Evolutionary conservation across 2,329 filamentous ascomycete species (phyloP).

Genomic region (Aspergillus neoniger): DNA sequence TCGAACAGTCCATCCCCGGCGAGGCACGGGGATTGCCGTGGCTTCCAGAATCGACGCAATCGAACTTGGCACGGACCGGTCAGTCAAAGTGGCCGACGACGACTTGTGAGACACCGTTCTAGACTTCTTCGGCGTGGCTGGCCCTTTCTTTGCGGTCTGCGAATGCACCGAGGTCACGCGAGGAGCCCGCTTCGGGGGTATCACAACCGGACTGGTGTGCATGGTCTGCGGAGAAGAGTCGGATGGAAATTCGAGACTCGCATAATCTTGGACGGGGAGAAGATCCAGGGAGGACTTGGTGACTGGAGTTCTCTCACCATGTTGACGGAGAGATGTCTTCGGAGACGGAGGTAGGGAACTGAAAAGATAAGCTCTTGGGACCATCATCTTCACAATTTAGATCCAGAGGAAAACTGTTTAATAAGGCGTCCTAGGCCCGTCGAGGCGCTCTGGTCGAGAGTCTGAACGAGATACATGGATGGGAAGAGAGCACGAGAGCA

Average conservation of each 20-base stretch:
- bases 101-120: slow-evolving; percentile 26
- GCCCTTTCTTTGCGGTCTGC: slow-evolving; percentile 17
- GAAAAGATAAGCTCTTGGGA: slow-evolving; percentile 43
- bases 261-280: slow-evolving; percentile 13
- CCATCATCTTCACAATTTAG: slow-evolving; percentile 41
- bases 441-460: slow-evolving; percentile 44
- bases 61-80: slow-evolving; percentile 54
- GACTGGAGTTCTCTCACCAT: slow-evolving; percentile 19
- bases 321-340: slow-evolving; percentile 20
- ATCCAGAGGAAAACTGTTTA: slow-evolving; percentile 16
- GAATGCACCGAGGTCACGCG: slow-evolving; percentile 24
- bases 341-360: slow-evolving; percentile 31
- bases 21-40: slow-evolving; percentile 59
- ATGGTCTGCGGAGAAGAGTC: slow-evolving; percentile 17
- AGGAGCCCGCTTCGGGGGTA: slow-evolving; percentile 36
- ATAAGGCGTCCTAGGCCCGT: slow-evolving; percentile 31
- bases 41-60: slow-evolving; percentile 61
- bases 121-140: slow-evolving; percentile 23
- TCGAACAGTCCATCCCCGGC: slow-evolving; percentile 41
- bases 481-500: slow-evolving; percentile 3
- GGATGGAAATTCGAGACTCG: slow-evolving; percentile 21
- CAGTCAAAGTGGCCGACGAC: slow-evolving; percentile 31
- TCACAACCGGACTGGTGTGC: slow-evolving; percentile 38
- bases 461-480: slow-evolving; percentile 45
- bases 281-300: slow-evolving; percentile 13